Evolutionary conservation across 768 basidiomycete genomes (phyloP).

Genomic region (Pulveroboletus sp.): DNA sequence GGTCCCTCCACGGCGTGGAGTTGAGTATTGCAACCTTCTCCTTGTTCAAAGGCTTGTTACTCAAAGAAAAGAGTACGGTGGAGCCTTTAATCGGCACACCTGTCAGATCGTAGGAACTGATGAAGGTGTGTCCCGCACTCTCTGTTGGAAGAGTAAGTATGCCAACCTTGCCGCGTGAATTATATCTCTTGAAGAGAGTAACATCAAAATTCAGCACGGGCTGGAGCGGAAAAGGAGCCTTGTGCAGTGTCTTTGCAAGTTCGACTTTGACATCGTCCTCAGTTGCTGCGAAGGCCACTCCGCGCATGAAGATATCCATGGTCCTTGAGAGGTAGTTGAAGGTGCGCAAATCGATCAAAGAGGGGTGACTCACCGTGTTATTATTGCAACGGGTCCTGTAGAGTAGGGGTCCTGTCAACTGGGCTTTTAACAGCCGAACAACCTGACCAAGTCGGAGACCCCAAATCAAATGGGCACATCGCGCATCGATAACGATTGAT

Average conservation of each 20-base stretch:
- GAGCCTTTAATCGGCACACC: conserved; percentile 28
- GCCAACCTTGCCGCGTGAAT: conserved; percentile 24
- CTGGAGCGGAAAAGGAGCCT: conserved; percentile 27
- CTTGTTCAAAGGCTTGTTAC: conserved; percentile 19
- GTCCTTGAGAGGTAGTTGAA: conserved; percentile 1
- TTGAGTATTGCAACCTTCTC: conserved; percentile 23
- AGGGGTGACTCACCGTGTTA: conserved; percentile 18
- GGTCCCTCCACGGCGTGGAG: conserved; percentile 29
- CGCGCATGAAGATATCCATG: conserved; percentile 35
- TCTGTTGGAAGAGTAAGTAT: conserved; percentile 29
- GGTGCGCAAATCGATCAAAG: neutral
- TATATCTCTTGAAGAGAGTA: conserved; percentile 23
- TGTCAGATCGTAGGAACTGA: conserved; percentile 20
- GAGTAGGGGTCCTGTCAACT: neutral
- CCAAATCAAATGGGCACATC: neutral
- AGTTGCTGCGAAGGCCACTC: conserved; percentile 25
- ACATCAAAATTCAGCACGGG: conserved; percentile 33
- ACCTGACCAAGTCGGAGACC: neutral
- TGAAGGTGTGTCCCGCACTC: conserved; percentile 20
- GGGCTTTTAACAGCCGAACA: conserved; percentile 14
- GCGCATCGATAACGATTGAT: conserved; percentile 19
- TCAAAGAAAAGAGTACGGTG: conserved; percentile 16
- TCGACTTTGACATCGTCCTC: conserved; percentile 31
- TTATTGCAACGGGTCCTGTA: conserved; percentile 8
- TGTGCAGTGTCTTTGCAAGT: conserved; percentile 32